Conservation (phyloP, 441 rosid genomes). For the Hypseocharis bilobata region DNA sequence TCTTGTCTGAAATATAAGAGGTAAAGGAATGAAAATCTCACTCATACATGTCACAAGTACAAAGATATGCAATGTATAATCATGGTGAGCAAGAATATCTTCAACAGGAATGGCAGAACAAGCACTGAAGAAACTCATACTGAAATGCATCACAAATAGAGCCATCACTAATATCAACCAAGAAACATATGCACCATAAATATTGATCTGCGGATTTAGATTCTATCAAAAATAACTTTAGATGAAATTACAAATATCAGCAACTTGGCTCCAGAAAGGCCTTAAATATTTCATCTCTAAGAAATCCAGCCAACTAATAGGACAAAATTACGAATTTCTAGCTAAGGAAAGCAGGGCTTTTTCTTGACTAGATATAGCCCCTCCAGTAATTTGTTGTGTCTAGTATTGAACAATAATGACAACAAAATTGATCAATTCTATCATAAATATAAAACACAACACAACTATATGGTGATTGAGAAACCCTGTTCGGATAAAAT, state of each 20-base stretch:
- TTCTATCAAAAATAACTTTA: too few species aligned
- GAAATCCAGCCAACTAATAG: neutral
- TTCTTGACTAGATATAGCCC: too few species aligned
- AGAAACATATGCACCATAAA: neutral
- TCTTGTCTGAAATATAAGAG: slow-evolving; percentile 56
- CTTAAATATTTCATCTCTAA: neutral
- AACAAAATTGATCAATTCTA: neutral
- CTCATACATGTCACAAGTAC: neutral
- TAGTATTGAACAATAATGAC: neutral
- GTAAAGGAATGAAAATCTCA: slow-evolving; percentile 12
- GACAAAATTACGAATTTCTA: neutral
- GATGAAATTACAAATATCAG: neutral
- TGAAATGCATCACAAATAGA: neutral
- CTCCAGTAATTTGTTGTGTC: too few species aligned
- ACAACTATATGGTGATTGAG: too few species aligned
- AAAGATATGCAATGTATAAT: neutral
- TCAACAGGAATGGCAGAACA: neutral
- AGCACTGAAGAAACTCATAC: neutral
- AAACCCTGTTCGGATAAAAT: too few species aligned
- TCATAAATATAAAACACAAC: neutral
- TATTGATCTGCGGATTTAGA: too few species aligned
- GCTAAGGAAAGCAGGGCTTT: too few species aligned
- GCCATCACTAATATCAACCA: too few species aligned
- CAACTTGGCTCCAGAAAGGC: too few species aligned
- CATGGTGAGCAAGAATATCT: neutral